These are phyloP conservation scores for Rhododendron henanense DNA, from an alignment of 148 eudicot genomes.

Conservation along the genomic window DNA sequence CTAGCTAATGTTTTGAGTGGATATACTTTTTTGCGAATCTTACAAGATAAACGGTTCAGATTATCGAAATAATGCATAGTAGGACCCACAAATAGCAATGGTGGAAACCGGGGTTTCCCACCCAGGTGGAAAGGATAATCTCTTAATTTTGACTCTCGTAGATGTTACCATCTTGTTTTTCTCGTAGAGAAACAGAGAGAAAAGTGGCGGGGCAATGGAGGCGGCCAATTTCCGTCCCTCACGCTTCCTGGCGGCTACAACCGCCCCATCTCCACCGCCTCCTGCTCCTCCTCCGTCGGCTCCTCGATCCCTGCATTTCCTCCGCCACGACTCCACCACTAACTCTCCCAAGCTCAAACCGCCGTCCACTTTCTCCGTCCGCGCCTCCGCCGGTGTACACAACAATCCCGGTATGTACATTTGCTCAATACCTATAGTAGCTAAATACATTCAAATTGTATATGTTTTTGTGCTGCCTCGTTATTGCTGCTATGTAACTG, in stretches of 20 bases:
- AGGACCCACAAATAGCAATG: no score
- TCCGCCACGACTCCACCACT: background rate
- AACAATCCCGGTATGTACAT: slow-evolving; percentile 42
- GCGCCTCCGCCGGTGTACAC: slow-evolving; percentile 36
- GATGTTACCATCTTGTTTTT: background rate
- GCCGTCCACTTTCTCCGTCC: slow-evolving; percentile 28
- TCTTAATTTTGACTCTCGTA: background rate
- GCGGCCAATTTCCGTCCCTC: slow-evolving; percentile 27
- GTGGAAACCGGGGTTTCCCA: no score
- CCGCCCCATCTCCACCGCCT: background rate
- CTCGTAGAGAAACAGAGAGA: background rate
- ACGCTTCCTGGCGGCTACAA: background rate
- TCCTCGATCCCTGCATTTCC: slow-evolving; percentile 14
- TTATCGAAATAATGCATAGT: no score
- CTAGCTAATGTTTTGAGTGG: no score
- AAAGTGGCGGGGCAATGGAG: slow-evolving; percentile 16
- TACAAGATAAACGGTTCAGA: no score
- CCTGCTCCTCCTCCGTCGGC: background rate
- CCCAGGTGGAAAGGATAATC: no score
- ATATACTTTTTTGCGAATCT: fast-evolving
- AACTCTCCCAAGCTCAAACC: slow-evolving; percentile 28
- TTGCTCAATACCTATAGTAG: background rate
- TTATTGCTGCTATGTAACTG: background rate
- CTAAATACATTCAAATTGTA: background rate
- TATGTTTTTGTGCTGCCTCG: background rate